Percentiles rank a stretch among this genome's conserved stretches.
Evolutionary conservation across 176 grass and related monocot species (phyloP).

Genomic region (Eragrostis curvula): DNA sequence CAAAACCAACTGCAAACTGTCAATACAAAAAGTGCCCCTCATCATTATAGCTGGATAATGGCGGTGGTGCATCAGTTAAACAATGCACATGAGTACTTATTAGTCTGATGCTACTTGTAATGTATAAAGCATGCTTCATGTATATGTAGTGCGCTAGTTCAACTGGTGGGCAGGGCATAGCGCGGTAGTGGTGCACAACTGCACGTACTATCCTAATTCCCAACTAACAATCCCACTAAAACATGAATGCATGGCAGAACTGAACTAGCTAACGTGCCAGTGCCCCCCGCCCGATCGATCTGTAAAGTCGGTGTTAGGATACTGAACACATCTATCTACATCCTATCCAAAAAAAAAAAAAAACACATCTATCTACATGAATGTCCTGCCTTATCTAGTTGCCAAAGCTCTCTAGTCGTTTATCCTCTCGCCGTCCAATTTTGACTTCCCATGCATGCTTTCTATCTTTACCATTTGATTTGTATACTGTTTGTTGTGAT

Average conservation of each 20-base stretch:
- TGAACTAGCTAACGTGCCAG: neutral
- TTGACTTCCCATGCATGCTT: constrained; percentile 31
- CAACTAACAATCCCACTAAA: constrained; percentile 39
- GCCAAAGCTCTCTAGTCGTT: neutral
- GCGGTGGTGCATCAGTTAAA: constrained; percentile 13
- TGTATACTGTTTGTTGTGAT: neutral
- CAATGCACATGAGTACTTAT: constrained; percentile 25
- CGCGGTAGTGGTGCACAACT: constrained; percentile 22
- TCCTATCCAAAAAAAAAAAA: too few relatives aligned
- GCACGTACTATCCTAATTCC: neutral
- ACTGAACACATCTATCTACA: constrained; percentile 24
- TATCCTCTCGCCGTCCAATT: constrained; percentile 40
- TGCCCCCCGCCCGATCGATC: neutral
- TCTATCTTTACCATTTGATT: constrained; percentile 24
- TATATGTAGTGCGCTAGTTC: neutral
- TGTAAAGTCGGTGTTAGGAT: constrained; percentile 34
- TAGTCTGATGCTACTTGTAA: constrained; percentile 18
- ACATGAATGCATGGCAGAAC: neutral
- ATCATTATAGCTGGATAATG: constrained; percentile 41
- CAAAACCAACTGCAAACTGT: constrained; percentile 1
- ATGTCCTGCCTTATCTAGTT: constrained; percentile 13
- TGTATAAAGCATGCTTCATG: neutral
- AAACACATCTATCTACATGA: neutral
- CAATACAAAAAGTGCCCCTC: constrained; percentile 35
- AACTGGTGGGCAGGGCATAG: neutral